Evolutionary conservation across 2,329 filamentous ascomycete species (phyloP), one percentile per base, ranked within the genome.

Genomic region (Ophiostoma triangulosporum): DNA sequence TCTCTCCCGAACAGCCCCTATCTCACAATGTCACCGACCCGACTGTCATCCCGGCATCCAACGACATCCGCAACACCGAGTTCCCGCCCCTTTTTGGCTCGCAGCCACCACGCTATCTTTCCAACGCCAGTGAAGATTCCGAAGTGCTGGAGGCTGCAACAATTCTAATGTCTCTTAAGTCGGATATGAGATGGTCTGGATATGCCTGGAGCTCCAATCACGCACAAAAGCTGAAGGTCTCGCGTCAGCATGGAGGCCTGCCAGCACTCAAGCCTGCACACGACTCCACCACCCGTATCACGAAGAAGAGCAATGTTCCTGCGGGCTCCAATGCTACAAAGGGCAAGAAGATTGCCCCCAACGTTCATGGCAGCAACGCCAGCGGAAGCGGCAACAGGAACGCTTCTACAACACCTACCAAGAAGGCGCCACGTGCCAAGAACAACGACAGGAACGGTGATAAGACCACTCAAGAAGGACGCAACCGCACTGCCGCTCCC

Each of bases 141-240:
- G 15, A 46, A 9, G 43, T 46, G 43, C 24, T 46, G 9, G 43
- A 46, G n/a, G 43, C 43, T 17, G 43, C 43, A 20, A 50, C 48
- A 3, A n/a, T 65, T 5, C 59, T 62, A 15, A 70, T 66, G 58
- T 59, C 60, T 6, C 46, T 46, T 51, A 31, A 48, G 51, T 7
- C 15, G 50, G 15, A 46, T 56, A 6, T 56, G 35, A 14, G n/a
- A 31, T n/a, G 35, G 20, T 46, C 20, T 12, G 43, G 6, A 3
- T 17, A 17, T n/a, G 8, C 26, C 12, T 15, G 22, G 11, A 24
- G 40, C 40, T 9, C 15, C 26, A 11, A 8, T 26, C 26, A 29
- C 26, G 4, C 15, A 12, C 43, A 29, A 8, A 46, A 46, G 26
- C 26, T 17, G 43, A 24, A 46, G 22, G 24, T n/a, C 6, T 26